Percentiles rank a stretch among this genome's conserved stretches.
phyloP scores from a whole-genome alignment of 768 basidiomycete genomes.

The Lactarius sanguifluus region DNA sequence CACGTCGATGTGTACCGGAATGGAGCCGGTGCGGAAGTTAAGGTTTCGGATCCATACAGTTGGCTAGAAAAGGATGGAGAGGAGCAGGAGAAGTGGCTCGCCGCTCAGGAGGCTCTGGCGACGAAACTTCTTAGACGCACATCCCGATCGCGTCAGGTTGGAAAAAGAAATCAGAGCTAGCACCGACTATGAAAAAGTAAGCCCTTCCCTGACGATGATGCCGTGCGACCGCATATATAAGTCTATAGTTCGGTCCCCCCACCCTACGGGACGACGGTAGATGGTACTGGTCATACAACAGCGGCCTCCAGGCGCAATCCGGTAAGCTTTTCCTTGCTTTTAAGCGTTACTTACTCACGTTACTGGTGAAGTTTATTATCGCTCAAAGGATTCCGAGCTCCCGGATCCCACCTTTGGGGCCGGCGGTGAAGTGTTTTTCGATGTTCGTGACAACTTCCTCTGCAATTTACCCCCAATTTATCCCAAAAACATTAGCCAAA shows the following conservation, averaged over 20 bases:
- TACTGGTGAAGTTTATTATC: slow-evolving; percentile 51
- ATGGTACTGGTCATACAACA: slow-evolving; percentile 85
- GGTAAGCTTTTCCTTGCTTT: slow-evolving; percentile 28
- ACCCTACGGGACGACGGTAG: slow-evolving; percentile 58
- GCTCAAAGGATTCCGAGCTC: slow-evolving; percentile 52
- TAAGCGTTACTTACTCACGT: background rate
- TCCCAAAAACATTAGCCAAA: slow-evolving; percentile 51
- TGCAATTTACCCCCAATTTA: background rate
- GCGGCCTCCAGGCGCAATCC: slow-evolving; percentile 70
- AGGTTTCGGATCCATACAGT: slow-evolving; percentile 67
- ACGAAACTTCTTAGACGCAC: slow-evolving; percentile 60
- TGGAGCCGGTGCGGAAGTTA: slow-evolving; percentile 57
- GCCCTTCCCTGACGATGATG: background rate
- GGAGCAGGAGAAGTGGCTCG: slow-evolving; percentile 66
- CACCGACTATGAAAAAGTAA: slow-evolving; percentile 44
- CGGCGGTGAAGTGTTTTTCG: slow-evolving; percentile 75
- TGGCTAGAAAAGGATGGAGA: slow-evolving; percentile 68
- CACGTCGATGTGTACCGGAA: slow-evolving; percentile 70
- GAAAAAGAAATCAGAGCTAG: slow-evolving; percentile 57
- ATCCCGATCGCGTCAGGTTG: slow-evolving; percentile 55
- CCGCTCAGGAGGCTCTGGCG: slow-evolving; percentile 59
- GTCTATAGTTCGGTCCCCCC: slow-evolving; percentile 60
- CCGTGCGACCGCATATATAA: slow-evolving; percentile 2
- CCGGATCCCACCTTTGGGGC: slow-evolving; percentile 49
- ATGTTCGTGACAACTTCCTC: slow-evolving; percentile 45